Evolutionary conservation across 768 basidiomycete genomes (phyloP).

Genomic region (Rossbeevera mucosa): DNA sequence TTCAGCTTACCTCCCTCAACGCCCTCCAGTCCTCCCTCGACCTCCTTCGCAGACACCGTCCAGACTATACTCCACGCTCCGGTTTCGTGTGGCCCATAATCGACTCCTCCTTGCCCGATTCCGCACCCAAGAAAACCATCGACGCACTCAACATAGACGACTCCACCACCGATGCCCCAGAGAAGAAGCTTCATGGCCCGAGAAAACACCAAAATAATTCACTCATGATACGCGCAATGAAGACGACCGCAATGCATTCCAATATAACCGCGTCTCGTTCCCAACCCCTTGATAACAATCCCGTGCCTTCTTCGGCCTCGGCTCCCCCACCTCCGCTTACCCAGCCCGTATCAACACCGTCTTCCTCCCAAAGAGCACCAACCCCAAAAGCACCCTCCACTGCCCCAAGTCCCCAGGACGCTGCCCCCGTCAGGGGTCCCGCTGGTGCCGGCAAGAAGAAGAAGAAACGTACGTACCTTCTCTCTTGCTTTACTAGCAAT

Average conservation of each 20-base stretch:
- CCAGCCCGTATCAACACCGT: slow-evolving; percentile 33
- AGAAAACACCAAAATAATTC: slow-evolving; percentile 65
- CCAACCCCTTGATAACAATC: slow-evolving; percentile 28
- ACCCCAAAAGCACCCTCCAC: slow-evolving; percentile 32
- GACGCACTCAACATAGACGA: slow-evolving; percentile 28
- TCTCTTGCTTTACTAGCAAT: not conserved
- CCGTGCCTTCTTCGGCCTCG: slow-evolving; percentile 20
- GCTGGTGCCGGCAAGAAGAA: slow-evolving; percentile 64
- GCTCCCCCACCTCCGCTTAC: slow-evolving; percentile 21
- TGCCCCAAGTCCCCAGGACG: slow-evolving; percentile 44
- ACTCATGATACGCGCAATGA: slow-evolving; percentile 75
- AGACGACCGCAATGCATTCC: slow-evolving; percentile 68
- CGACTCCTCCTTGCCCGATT: slow-evolving; percentile 45
- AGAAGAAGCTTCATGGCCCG: slow-evolving; percentile 28
- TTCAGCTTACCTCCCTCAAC: slow-evolving; percentile 63
- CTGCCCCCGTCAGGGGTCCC: slow-evolving; percentile 39
- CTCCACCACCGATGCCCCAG: slow-evolving; percentile 11
- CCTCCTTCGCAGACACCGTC: slow-evolving; percentile 65
- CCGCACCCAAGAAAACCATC: slow-evolving; percentile 38
- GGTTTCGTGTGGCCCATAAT: slow-evolving; percentile 84
- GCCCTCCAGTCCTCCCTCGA: slow-evolving; percentile 75
- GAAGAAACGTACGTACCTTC: slow-evolving; percentile 56
- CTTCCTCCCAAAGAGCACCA: slow-evolving; percentile 23
- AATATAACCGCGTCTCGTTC: slow-evolving; percentile 45
- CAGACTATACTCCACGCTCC: slow-evolving; percentile 78